Conservation (phyloP, 2,329 filamentous ascomycete genomes). For the Clonostachys rosea region DNA sequence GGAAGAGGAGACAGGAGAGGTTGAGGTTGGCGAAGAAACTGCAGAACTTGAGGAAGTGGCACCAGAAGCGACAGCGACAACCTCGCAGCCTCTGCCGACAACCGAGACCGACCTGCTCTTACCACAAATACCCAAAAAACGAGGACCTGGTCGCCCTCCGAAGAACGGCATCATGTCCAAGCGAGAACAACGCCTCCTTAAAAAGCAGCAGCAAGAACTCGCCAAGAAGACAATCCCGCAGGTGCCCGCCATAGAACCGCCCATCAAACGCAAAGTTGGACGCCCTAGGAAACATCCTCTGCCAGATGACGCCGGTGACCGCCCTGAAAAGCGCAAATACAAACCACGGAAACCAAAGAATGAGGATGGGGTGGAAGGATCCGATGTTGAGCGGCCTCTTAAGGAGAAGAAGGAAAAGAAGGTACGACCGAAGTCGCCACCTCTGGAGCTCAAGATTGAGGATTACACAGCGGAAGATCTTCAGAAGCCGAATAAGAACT, state of each 20-base stretch:
- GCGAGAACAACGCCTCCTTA: conserved; percentile 60
- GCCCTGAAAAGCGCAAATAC: conserved; percentile 61
- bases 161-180: conserved; percentile 85
- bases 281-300: conserved; percentile 59
- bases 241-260: conserved; percentile 40
- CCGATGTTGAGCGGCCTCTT: conserved; percentile 49
- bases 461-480: conserved; percentile 55
- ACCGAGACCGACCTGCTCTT: conserved; percentile 10
- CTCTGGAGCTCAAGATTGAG: conserved; percentile 47
- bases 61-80: not conserved
- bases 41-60: conserved; percentile 10
- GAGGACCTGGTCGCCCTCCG: conserved; percentile 74
- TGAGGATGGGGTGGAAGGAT: conserved; percentile 50
- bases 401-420: conserved; percentile 59
- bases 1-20: conserved; percentile 15
- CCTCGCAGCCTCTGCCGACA: not conserved
- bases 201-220: conserved; percentile 46
- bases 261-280: conserved; percentile 60
- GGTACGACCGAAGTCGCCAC: conserved; percentile 53
- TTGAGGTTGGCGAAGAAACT: conserved; percentile 5
- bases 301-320: conserved; percentile 48
- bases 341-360: conserved; percentile 53
- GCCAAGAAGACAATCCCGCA: conserved; percentile 47
- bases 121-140: conserved; percentile 54
- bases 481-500: conserved; percentile 59